Evolutionary conservation across 2,329 filamentous ascomycete genomes (phyloP).

Genomic region (Emergomyces pasteurianus): DNA sequence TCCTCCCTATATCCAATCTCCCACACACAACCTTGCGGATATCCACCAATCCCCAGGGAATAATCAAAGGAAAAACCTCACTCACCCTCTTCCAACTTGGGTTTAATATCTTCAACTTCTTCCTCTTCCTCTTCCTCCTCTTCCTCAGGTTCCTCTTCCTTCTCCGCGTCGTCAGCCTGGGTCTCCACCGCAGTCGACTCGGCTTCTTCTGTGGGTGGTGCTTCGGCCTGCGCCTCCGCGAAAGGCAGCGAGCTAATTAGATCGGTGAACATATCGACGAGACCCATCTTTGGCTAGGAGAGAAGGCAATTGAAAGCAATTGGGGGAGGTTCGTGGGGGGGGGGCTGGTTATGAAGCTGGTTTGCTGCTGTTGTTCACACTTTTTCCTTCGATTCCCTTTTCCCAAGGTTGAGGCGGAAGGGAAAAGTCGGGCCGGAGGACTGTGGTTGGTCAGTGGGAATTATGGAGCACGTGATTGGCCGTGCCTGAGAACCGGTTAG

Average conservation of each 20-base stretch:
- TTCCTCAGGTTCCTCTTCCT: slow-evolving; percentile 45
- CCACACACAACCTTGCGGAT: no score
- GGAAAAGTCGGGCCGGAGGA: slow-evolving; percentile 29
- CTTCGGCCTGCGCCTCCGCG: slow-evolving; percentile 50
- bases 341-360: slow-evolving; percentile 12
- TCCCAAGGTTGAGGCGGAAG: slow-evolving; percentile 10
- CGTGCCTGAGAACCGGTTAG: slow-evolving; percentile 2
- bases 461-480: slow-evolving; percentile 32
- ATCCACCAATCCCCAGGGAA: neutral
- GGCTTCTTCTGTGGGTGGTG: slow-evolving; percentile 37
- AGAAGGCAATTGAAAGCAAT: slow-evolving; percentile 11
- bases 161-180: slow-evolving; percentile 18
- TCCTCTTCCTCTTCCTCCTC: slow-evolving; percentile 78
- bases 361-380: slow-evolving; percentile 22
- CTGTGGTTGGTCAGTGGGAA: slow-evolving; percentile 17
- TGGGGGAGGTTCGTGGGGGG: slow-evolving; percentile 14
- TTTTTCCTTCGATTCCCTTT: neutral
- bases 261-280: slow-evolving; percentile 53
- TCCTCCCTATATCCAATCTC: neutral
- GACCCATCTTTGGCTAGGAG: slow-evolving; percentile 41
- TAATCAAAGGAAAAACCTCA: slow-evolving; percentile 18
- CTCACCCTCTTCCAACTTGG: slow-evolving; percentile 83
- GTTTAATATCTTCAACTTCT: slow-evolving; percentile 74
- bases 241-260: slow-evolving; percentile 54
- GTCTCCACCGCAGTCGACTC: slow-evolving; percentile 15